Conservation (phyloP, 177 flowering plant genomes). For the Telopea speciosissima region DNA sequence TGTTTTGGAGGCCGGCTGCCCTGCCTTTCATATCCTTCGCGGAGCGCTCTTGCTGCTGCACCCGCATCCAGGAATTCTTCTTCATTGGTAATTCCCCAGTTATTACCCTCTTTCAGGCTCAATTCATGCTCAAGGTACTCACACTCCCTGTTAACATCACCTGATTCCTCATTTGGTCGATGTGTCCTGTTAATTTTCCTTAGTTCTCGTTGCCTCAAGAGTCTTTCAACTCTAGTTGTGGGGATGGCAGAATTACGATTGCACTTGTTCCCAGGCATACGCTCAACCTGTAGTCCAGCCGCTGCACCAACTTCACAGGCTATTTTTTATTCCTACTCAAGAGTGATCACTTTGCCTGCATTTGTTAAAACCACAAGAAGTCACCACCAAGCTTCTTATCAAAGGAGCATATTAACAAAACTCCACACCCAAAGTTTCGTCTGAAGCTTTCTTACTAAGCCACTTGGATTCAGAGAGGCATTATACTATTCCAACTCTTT, state of each 20-base stretch:
- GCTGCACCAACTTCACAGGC: not conserved
- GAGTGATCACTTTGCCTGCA: not conserved
- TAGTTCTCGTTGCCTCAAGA: constrained; percentile 57
- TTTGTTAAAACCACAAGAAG: not conserved
- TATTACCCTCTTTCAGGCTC: not conserved
- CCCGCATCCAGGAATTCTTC: not conserved
- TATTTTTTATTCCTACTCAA: not conserved
- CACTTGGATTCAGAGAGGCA: not conserved
- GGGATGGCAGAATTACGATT: constrained; percentile 30
- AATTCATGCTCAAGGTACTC: not conserved
- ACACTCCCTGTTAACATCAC: not conserved
- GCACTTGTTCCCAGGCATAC: constrained; percentile 60
- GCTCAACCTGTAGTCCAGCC: constrained; percentile 13
- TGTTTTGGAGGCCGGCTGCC: constrained; percentile 46
- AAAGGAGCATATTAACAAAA: not conserved
- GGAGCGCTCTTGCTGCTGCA: not conserved
- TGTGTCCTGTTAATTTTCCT: constrained; percentile 35
- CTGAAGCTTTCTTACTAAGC: not conserved
- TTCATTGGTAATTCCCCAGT: not conserved
- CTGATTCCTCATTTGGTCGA: constrained; percentile 4
- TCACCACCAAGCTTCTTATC: not conserved
- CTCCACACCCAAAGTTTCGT: not conserved
- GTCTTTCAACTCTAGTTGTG: constrained; percentile 49
- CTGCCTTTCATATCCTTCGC: constrained; percentile 1
- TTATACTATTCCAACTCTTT: not conserved